Evolutionary conservation across 345 rosid genomes (phyloP).

Genomic region (Camelina neglecta): DNA sequence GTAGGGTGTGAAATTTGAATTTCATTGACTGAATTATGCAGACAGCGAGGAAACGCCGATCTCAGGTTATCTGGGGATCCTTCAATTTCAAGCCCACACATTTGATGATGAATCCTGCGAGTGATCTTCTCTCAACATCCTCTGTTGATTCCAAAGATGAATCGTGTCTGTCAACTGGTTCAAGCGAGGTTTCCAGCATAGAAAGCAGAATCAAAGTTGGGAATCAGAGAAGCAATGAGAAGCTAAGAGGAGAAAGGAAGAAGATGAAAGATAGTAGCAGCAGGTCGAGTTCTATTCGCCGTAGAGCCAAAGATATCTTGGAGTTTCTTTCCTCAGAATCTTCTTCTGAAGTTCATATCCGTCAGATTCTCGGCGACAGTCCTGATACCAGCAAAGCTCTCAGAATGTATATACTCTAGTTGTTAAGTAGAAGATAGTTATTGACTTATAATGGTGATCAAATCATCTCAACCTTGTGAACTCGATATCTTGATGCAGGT

Average conservation of each 20-base stretch:
- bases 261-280: conserved; percentile 42
- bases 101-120: conserved; percentile 21
- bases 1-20: background rate
- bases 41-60: conserved; percentile 63
- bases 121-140: conserved; percentile 38
- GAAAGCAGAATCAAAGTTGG: conserved; percentile 45
- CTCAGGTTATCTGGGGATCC: conserved; percentile 50
- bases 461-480: background rate
- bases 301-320: conserved; percentile 77
- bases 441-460: conserved; percentile 6
- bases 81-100: conserved; percentile 25
- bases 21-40: conserved; percentile 27
- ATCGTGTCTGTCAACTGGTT: conserved; percentile 63
- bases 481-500: conserved; percentile 45
- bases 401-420: conserved; percentile 58
- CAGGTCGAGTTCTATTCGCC: conserved; percentile 54
- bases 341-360: conserved; percentile 75
- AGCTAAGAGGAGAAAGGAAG: conserved; percentile 27
- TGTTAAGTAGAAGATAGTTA: background rate
- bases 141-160: conserved; percentile 52
- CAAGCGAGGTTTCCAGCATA: conserved; percentile 53
- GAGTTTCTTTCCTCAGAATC: conserved; percentile 65
- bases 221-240: conserved; percentile 24
- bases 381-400: conserved; percentile 99
- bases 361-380: conserved; percentile 79